phyloP scores from a whole-genome alignment of 345 rosid genomes.

The Moringa oleifera region DNA sequence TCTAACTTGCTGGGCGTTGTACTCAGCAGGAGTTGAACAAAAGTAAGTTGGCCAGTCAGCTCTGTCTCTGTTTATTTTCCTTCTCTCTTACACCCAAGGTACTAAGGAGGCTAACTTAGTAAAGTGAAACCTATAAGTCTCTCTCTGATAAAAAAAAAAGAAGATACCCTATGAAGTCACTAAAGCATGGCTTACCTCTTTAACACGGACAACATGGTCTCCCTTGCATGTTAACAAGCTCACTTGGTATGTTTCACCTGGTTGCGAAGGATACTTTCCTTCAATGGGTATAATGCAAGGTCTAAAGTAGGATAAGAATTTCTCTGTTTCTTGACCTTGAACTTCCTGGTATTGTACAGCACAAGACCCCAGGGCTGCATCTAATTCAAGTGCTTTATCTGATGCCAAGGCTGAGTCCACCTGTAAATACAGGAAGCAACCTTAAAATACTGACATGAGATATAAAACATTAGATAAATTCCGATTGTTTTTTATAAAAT shows the following conservation, averaged over 20 bases:
- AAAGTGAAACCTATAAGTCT: too few species aligned
- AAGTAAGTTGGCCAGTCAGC: background rate
- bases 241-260: conserved; percentile 40
- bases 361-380: conserved; percentile 70
- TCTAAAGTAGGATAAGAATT: conserved; percentile 73
- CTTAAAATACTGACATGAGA: conserved; percentile 14
- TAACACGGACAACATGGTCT: conserved; percentile 72
- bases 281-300: conserved; percentile 82
- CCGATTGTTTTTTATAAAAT: background rate
- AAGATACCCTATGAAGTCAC: conserved; percentile 1
- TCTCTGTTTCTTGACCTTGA: conserved; percentile 80
- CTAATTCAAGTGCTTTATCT: conserved; percentile 73
- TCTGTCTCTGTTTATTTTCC: background rate
- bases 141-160: too few species aligned
- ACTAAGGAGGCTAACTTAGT: conserved; percentile 3
- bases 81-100: background rate
- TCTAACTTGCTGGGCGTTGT: too few species aligned
- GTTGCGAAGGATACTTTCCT: conserved; percentile 46
- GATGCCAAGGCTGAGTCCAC: conserved; percentile 60
- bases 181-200: conserved; percentile 55
- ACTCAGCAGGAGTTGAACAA: background rate
- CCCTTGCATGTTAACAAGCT: conserved; percentile 71
- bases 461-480: background rate
- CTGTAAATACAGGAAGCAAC: conserved; percentile 31
- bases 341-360: conserved; percentile 84